A percentile compares a stretch with the other conserved stretches of the same genome.
Evolutionary conservation across 768 basidiomycete species (phyloP).

Genomic region (Macrolepiota dolichaula): DNA sequence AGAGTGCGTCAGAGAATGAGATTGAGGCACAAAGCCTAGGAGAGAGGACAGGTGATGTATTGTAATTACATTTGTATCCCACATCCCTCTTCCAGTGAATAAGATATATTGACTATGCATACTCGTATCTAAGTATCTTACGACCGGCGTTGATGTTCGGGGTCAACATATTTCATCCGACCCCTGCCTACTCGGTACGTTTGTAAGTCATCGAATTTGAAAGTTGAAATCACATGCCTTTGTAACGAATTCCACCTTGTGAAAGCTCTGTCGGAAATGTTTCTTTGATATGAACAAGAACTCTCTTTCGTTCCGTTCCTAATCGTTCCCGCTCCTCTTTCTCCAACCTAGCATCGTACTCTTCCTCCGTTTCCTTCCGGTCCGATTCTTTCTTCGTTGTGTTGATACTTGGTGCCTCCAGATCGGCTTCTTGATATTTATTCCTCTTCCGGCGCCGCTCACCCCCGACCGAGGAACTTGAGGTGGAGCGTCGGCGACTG

Average conservation of each 20-base stretch:
- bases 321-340: conserved; percentile 61
- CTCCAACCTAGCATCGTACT: conserved; percentile 67
- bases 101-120: not conserved
- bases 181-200: conserved; percentile 44
- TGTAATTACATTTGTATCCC: not conserved
- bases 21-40: conserved; percentile 17
- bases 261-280: conserved; percentile 28
- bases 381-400: not conserved
- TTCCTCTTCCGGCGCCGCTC: not conserved
- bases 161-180: conserved; percentile 66
- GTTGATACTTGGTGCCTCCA: not conserved
- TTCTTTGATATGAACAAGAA: conserved; percentile 47
- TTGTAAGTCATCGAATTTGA: not conserved
- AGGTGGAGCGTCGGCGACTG: conserved; percentile 11
- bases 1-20: conserved; percentile 19
- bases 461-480: not conserved
- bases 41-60: conserved; percentile 16
- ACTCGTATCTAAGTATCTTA: not conserved
- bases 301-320: conserved; percentile 40
- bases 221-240: conserved; percentile 37
- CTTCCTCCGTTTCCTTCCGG: conserved; percentile 59
- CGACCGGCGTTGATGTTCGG: conserved; percentile 26
- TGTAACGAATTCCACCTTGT: conserved; percentile 57
- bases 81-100: conserved; percentile 1
- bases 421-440: not conserved